Evolutionary conservation across 345 rosid genomes (phyloP).

Genomic region (Orychophragmus violaceus): DNA sequence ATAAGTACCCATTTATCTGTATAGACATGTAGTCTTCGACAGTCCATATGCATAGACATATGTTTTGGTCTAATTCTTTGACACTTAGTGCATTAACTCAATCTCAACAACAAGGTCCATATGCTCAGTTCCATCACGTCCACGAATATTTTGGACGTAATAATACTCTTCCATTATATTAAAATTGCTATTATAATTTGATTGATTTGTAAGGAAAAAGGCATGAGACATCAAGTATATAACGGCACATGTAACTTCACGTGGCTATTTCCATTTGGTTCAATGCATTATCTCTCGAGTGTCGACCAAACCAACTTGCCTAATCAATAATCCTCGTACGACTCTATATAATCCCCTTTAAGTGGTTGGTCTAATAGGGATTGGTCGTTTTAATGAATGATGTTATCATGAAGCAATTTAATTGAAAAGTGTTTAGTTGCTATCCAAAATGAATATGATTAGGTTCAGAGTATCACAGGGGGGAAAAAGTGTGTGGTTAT

Average conservation of each 20-base stretch:
- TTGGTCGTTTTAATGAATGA: constrained; percentile 19
- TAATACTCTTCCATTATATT: background rate
- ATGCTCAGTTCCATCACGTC: constrained; percentile 7
- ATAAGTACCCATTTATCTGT: background rate
- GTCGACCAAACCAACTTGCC: constrained; percentile 23
- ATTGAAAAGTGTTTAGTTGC: background rate
- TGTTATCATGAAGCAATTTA: constrained; percentile 9
- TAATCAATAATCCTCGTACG: constrained; percentile 19
- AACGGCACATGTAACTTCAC: constrained; percentile 21
- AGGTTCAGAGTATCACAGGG: constrained; percentile 22
- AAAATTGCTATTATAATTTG: background rate
- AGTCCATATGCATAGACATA: constrained; percentile 21
- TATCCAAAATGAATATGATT: background rate
- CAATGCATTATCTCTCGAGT: constrained; percentile 22
- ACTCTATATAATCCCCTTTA: background rate
- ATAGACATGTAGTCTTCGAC: constrained; percentile 7
- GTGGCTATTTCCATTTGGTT: constrained; percentile 18
- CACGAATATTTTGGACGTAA: background rate
- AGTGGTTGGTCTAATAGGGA: constrained; percentile 11
- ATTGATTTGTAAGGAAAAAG: constrained; percentile 1
- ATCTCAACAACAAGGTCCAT: constrained; percentile 10
- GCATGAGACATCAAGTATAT: constrained; percentile 1
- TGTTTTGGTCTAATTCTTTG: constrained; percentile 10
- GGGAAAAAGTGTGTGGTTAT: background rate
- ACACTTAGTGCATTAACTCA: background rate